phyloP scores from a whole-genome alignment of 1,284 basidiomycete genomes.

The Trichosporon faecale region DNA sequence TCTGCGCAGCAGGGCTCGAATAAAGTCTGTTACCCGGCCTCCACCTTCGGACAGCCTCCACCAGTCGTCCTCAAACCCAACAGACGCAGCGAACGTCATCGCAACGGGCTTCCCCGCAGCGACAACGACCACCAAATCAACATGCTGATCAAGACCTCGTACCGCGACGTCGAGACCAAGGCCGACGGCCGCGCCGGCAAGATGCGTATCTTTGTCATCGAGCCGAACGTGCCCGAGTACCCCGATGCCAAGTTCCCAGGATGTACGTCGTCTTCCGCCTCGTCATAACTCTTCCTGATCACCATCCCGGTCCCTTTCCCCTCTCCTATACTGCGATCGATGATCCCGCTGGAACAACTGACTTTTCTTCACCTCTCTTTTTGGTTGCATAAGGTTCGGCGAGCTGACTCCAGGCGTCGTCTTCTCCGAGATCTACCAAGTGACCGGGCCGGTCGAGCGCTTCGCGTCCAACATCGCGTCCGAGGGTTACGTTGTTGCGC shows the following conservation, averaged over 20 bases:
- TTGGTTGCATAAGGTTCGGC: too few relatives aligned
- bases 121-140: constrained; percentile 4
- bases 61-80: too few relatives aligned
- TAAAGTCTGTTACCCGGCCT: neutral
- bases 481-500: constrained; percentile 58
- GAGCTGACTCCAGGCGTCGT: constrained; percentile 37
- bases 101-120: neutral
- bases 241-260: constrained; percentile 53
- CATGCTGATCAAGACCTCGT: constrained; percentile 78
- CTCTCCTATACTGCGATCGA: too few relatives aligned
- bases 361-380: too few relatives aligned
- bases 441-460: constrained; percentile 48
- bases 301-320: too few relatives aligned
- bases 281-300: neutral
- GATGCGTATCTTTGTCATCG: constrained; percentile 62
- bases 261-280: constrained; percentile 27
- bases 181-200: constrained; percentile 61
- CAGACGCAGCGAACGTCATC: too few relatives aligned
- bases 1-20: neutral
- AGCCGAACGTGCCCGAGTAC: constrained; percentile 50
- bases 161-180: constrained; percentile 69
- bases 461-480: constrained; percentile 90
- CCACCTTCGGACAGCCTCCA: neutral
- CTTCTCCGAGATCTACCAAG: constrained; percentile 55
- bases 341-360: neutral